These are phyloP conservation scores for Zygoascus biomembranicola DNA, from an alignment of 805 yeast genomes.

Conservation along the genomic window DNA sequence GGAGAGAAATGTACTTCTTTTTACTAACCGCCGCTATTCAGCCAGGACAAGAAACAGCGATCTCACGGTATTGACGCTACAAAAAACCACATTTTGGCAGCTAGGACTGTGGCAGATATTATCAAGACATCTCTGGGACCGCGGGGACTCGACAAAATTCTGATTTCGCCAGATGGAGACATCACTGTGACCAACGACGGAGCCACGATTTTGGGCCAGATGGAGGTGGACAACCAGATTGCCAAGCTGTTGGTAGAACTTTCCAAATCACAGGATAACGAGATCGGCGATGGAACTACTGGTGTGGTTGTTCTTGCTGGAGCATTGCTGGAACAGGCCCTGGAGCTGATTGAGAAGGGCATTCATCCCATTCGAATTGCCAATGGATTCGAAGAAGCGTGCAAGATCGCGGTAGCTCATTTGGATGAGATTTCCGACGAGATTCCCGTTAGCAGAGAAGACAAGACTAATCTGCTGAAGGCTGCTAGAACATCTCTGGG, in stretches of 20 bases:
- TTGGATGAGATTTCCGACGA: constrained; percentile 70
- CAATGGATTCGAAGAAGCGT: constrained; percentile 95
- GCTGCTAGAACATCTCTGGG: constrained; percentile 95
- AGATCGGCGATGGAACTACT: constrained; percentile 98
- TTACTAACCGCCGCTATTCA: neutral
- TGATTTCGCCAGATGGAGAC: constrained; percentile 93
- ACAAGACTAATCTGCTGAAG: constrained; percentile 50
- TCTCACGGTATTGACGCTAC: constrained; percentile 74
- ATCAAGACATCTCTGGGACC: constrained; percentile 94
- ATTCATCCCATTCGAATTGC: constrained; percentile 96
- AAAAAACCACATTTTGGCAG: constrained; percentile 81
- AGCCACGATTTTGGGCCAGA: constrained; percentile 90
- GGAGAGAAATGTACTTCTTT: no score
- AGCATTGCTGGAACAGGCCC: constrained; percentile 88
- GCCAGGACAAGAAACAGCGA: constrained; percentile 50
- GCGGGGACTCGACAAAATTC: constrained; percentile 94
- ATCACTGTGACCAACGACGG: constrained; percentile 98
- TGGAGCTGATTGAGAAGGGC: constrained; percentile 90
- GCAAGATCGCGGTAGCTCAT: constrained; percentile 76
- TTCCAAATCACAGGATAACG: constrained; percentile 93
- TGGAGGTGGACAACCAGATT: constrained; percentile 93
- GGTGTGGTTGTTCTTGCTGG: constrained; percentile 97
- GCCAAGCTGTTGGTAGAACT: constrained; percentile 93
- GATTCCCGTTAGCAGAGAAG: constrained; percentile 42
- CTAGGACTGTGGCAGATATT: constrained; percentile 87